phyloP scores from a whole-genome alignment of 169 alveolate species.

The Perkinsus marinus region DNA sequence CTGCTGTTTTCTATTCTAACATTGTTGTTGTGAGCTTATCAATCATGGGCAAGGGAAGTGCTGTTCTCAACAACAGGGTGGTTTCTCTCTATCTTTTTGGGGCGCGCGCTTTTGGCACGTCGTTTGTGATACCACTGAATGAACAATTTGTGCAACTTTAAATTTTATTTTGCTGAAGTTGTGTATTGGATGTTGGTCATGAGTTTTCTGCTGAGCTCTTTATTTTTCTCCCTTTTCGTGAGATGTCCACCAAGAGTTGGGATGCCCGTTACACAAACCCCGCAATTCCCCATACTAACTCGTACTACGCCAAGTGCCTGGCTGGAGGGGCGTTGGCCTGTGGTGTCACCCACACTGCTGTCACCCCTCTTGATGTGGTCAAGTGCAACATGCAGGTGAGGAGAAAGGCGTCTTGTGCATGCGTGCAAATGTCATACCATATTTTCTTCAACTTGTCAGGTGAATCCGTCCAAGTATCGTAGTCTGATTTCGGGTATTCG shows the following conservation, averaged over 20 bases:
- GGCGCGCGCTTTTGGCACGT: no score
- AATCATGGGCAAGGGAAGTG: no score
- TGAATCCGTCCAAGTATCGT: slow-evolving; percentile 64
- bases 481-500: slow-evolving; percentile 54
- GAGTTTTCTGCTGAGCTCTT: no score
- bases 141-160: no score
- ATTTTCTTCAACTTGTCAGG: neutral
- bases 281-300: slow-evolving; percentile 13
- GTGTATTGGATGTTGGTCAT: no score
- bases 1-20: no score
- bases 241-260: neutral
- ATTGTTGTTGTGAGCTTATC: no score
- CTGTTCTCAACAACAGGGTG: no score
- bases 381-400: slow-evolving; percentile 88
- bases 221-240: neutral
- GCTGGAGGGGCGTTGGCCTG: slow-evolving; percentile 89
- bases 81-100: no score
- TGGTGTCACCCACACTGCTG: slow-evolving; percentile 89
- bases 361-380: slow-evolving; percentile 86
- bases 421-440: neutral
- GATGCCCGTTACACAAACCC: neutral
- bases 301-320: slow-evolving; percentile 84
- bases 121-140: no score
- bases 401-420: neutral
- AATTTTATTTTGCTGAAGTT: no score